Evolutionary conservation across 2,329 filamentous ascomycete species (phyloP), one percentile per base, ranked within the genome.

Genomic region (Hypoxylon rubiginosum): DNA sequence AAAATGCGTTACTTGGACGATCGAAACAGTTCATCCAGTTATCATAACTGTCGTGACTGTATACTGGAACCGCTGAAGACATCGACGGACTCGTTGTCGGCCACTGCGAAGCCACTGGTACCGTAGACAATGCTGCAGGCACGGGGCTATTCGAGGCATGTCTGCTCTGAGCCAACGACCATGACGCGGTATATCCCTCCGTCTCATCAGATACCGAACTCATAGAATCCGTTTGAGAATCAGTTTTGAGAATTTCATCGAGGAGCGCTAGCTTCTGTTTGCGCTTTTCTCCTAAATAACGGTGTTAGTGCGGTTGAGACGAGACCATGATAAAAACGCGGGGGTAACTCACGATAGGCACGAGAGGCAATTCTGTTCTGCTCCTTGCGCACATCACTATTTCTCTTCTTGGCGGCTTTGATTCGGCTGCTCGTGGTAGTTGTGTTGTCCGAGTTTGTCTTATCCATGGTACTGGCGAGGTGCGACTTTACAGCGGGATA

Each of bases 211-310:
- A 76, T 32, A 74, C 69, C 3, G 74, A 75, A 55, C 75, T 76
- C 68, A 72, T 73, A 1, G 74, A 75, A 52, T 76, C 75, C 32
- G 70, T 71, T 30, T 73, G 71, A 43, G 61, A 71, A 55, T 76
- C 75, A 41, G 71, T 62, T 58, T 77, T 77, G 6, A 82, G 70
- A 19, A 82, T 71, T 39, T 80, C 76, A 52, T 81, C 75, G 24
- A 82, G 69, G 1, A 82, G 70, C 9, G 79, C 80, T 36, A 82
- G 73, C 67, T 80, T 82, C 69, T 82, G 79, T 67, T 80, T 82
- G 45, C 80, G 76, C 67, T 82, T 82, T 67, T 82, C 79, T 41
- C 81, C 81, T 83, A 41, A 17, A 9, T 28, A 21, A 13, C 52
- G 52, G 51, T 46, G 62, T 73, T 60, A 74, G 70, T 21, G 30